A percentile compares a stretch with the other conserved stretches of the same genome.
These are phyloP conservation scores for Alternaria triticimaculans DNA, from an alignment of 2,329 filamentous ascomycete genomes.

Conservation along the genomic window DNA sequence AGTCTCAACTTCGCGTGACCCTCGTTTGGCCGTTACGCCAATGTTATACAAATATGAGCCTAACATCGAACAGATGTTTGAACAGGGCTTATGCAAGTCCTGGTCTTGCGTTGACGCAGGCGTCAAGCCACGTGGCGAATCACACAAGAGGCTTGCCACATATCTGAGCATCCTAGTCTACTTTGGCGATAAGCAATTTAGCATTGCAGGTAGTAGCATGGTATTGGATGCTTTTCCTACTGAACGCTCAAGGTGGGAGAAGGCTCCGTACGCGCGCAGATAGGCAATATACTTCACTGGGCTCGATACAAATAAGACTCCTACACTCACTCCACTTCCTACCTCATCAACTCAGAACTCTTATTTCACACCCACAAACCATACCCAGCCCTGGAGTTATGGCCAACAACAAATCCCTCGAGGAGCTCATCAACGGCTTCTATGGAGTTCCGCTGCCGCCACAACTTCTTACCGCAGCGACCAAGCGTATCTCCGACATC, in stretches of 20 bases:
- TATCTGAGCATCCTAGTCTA: neutral
- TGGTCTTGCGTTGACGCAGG: neutral
- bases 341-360: neutral
- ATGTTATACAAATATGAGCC: neutral
- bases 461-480: neutral
- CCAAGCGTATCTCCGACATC: neutral
- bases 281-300: neutral
- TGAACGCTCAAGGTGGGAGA: neutral
- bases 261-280: neutral
- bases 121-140: neutral
- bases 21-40: neutral
- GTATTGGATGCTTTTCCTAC: neutral
- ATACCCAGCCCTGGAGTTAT: neutral
- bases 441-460: neutral
- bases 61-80: neutral
- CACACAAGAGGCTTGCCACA: neutral
- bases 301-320: neutral
- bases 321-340: neutral
- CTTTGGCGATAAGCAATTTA: neutral
- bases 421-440: neutral
- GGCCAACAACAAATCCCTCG: neutral
- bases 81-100: neutral
- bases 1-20: neutral
- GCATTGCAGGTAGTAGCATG: neutral
- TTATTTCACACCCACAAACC: neutral